phyloP scores from a whole-genome alignment of 352 stramenopile genomes.

The Pythium angustatum region DNA sequence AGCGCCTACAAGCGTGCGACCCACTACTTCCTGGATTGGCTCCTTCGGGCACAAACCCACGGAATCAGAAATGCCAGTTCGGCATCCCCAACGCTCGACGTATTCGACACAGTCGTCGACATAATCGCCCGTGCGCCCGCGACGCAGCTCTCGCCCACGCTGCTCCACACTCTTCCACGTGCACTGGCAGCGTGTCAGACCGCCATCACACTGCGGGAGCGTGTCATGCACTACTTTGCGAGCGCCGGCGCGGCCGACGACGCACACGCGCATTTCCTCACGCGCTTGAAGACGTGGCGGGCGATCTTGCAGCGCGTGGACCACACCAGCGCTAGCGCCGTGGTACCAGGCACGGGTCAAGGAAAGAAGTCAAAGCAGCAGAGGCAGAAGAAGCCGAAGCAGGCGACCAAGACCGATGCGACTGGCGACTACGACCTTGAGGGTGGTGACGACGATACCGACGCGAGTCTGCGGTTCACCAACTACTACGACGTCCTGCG shows the following conservation, averaged over 20 bases:
- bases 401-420: too few species aligned
- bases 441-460: too few species aligned
- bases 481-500: slow-evolving; percentile 21
- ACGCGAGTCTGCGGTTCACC: too few species aligned
- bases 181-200: slow-evolving; percentile 4
- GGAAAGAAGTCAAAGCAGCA: neutral
- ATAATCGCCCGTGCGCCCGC: neutral
- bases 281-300: slow-evolving; percentile 1
- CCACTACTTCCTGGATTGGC: slow-evolving; percentile 16
- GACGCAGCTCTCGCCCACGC: slow-evolving; percentile 4
- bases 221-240: slow-evolving; percentile 6
- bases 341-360: neutral
- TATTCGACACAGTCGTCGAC: slow-evolving; percentile 6
- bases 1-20: slow-evolving; percentile 21
- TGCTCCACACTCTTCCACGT: slow-evolving; percentile 6
- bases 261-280: slow-evolving; percentile 13
- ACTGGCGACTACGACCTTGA: too few species aligned
- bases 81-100: neutral
- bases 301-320: neutral
- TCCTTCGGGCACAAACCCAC: slow-evolving; percentile 7
- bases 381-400: neutral
- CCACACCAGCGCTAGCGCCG: neutral
- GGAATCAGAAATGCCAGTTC: neutral
- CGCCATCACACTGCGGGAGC: slow-evolving; percentile 19
- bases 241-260: neutral